These are phyloP conservation scores for Euphorbia schlechtendalii DNA, from an alignment of 441 rosid species.

Conservation along the genomic window DNA sequence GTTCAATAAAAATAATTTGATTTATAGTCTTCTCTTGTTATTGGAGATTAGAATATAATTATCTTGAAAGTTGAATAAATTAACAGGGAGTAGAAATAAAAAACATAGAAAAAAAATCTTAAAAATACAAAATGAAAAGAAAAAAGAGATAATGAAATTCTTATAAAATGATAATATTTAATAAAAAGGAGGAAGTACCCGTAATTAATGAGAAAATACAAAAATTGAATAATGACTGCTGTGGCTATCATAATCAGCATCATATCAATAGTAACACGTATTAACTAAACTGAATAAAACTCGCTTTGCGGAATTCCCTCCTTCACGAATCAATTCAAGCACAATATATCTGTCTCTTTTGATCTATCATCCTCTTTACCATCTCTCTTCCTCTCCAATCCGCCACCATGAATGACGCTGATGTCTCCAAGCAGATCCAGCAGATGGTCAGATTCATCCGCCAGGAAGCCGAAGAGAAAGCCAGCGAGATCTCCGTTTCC, in stretches of 20 bases:
- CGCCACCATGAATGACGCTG: slow-evolving; percentile 75
- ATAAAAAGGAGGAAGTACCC: background rate
- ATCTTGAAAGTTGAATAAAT: too few species aligned
- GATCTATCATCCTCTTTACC: background rate
- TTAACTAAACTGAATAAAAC: background rate
- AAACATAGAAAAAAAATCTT: too few species aligned
- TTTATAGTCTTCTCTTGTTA: too few species aligned
- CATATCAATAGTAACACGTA: background rate
- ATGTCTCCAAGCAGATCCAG: slow-evolving; percentile 84
- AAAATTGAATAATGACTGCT: background rate
- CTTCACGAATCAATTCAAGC: background rate
- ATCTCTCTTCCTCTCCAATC: background rate
- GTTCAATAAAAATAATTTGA: too few species aligned
- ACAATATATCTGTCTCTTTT: too few species aligned
- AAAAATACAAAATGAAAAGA: too few species aligned
- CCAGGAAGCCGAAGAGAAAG: slow-evolving; percentile 88
- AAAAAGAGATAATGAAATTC: too few species aligned
- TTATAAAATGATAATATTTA: too few species aligned
- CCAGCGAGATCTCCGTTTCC: slow-evolving; percentile 80
- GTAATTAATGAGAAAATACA: background rate
- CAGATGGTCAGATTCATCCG: slow-evolving; percentile 92
- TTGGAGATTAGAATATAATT: too few species aligned
- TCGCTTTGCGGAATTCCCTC: background rate
- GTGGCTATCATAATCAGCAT: background rate
- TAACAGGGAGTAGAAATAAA: too few species aligned